Conservation (phyloP, 495 filamentous ascomycete genomes). For the Penicillium nucicola region DNA sequence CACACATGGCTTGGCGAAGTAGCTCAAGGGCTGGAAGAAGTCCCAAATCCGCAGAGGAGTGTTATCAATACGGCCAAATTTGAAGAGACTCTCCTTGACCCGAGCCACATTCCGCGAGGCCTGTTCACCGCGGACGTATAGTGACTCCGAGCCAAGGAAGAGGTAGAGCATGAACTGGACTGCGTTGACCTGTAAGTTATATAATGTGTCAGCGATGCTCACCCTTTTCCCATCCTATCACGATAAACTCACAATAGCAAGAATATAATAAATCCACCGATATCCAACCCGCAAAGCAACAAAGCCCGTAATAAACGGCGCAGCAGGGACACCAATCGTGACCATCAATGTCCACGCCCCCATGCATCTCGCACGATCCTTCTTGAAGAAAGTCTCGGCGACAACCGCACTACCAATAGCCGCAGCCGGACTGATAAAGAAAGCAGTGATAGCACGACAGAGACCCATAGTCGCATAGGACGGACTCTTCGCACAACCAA, state of each 20-base stretch:
- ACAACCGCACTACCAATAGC: slow-evolving; percentile 44
- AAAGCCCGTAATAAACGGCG: slow-evolving; percentile 49
- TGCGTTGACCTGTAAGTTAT: slow-evolving; percentile 40
- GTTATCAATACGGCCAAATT: slow-evolving; percentile 48
- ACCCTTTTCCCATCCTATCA: no score
- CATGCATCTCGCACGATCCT: slow-evolving; percentile 43
- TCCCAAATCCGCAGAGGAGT: slow-evolving; percentile 41
- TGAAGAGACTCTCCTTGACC: slow-evolving; percentile 31
- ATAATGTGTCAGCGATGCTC: no score
- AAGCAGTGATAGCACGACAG: slow-evolving; percentile 43
- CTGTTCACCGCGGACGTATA: slow-evolving; percentile 35
- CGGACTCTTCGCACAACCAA: slow-evolving; percentile 42
- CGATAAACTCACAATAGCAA: slow-evolving; percentile 35
- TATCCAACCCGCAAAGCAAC: slow-evolving; percentile 42
- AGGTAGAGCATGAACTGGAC: slow-evolving; percentile 52
- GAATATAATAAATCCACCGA: slow-evolving; percentile 43
- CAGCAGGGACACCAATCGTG: slow-evolving; percentile 40
- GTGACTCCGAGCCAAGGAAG: slow-evolving; percentile 54
- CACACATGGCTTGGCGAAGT: slow-evolving; percentile 36
- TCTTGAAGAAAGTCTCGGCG: slow-evolving; percentile 44
- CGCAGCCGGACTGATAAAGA: slow-evolving; percentile 50
- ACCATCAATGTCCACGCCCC: slow-evolving; percentile 45
- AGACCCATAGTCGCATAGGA: slow-evolving; percentile 40
- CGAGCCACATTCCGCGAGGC: slow-evolving; percentile 1
- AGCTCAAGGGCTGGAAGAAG: slow-evolving; percentile 45